These are phyloP conservation scores for Rosellinia necatrix DNA, from an alignment of 2,329 filamentous ascomycete species.

Conservation along the genomic window DNA sequence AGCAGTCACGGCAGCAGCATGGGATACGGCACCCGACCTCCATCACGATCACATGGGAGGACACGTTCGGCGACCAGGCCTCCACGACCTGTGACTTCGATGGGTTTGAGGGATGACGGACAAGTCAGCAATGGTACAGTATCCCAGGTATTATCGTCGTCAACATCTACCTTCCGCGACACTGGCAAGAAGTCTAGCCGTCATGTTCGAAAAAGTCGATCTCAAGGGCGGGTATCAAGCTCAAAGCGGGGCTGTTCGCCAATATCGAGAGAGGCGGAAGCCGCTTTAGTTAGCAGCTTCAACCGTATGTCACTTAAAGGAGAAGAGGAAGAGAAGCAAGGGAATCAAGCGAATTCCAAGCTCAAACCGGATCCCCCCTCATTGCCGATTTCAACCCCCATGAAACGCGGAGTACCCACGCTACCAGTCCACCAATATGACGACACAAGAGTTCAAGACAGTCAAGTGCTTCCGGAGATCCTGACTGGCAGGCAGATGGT, in stretches of 20 bases:
- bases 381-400: conserved; percentile 30
- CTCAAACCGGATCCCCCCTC: conserved; percentile 33
- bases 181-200: conserved; percentile 21
- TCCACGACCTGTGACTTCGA: conserved; percentile 40
- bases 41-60: conserved; percentile 39
- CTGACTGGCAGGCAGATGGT: conserved; percentile 40
- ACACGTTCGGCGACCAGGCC: conserved; percentile 38
- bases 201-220: conserved; percentile 36
- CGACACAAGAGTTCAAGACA: conserved; percentile 12
- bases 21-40: conserved; percentile 43
- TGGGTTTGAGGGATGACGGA: conserved; percentile 34
- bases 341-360: conserved; percentile 54
- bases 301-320: conserved; percentile 47
- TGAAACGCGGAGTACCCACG: conserved; percentile 27
- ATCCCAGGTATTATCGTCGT: conserved; percentile 28
- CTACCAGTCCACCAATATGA: conserved; percentile 18
- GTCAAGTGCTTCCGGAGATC: conserved; percentile 42
- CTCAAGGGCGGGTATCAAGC: conserved; percentile 31
- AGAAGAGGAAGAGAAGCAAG: conserved; percentile 31
- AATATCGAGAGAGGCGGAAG: conserved; percentile 45
- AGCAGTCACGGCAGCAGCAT: conserved; percentile 45
- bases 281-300: conserved; percentile 48
- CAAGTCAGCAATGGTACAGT: conserved; percentile 48
- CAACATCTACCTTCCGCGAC: conserved; percentile 22
- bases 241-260: conserved; percentile 24